Conservation (phyloP, 352 stramenopile species). For the Phytophthora crassamura region DNA sequence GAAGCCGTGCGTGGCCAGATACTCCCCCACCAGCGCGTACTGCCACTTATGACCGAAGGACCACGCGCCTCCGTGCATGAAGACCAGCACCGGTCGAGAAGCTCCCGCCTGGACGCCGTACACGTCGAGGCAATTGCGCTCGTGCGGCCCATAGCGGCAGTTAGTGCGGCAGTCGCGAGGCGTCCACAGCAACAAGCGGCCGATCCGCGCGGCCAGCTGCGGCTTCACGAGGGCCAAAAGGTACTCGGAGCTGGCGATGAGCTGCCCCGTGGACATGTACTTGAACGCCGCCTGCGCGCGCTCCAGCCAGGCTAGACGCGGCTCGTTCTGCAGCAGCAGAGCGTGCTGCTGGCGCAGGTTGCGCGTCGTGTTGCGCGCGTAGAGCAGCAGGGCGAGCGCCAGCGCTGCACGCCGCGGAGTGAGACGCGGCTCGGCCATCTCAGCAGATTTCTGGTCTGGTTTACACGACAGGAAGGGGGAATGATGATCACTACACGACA, state of each 20-base stretch:
- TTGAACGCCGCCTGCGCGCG: slow-evolving; percentile 36
- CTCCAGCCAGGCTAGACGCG: slow-evolving; percentile 20
- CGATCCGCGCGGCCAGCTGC: slow-evolving; percentile 50
- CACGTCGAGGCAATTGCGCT: slow-evolving; percentile 66
- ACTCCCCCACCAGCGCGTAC: slow-evolving; percentile 71
- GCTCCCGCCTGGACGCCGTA: slow-evolving; percentile 47
- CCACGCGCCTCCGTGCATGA: slow-evolving; percentile 92
- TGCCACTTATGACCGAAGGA: slow-evolving; percentile 85
- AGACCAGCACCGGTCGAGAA: slow-evolving; percentile 85
- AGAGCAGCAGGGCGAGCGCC: slow-evolving; percentile 24
- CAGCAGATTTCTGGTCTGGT: not conserved
- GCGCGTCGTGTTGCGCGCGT: slow-evolving; percentile 26
- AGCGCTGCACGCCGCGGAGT: slow-evolving; percentile 24
- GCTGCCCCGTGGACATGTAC: slow-evolving; percentile 57
- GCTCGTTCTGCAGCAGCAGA: slow-evolving; percentile 30
- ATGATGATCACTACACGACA: slow-evolving; percentile 2
- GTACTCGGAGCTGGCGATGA: slow-evolving; percentile 62
- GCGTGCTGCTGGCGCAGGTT: slow-evolving; percentile 32
- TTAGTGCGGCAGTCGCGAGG: slow-evolving; percentile 33
- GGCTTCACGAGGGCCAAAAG: slow-evolving; percentile 66
- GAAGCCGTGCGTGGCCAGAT: slow-evolving; percentile 62
- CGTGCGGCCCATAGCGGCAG: slow-evolving; percentile 53
- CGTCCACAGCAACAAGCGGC: slow-evolving; percentile 50
- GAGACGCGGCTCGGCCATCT: slow-evolving; percentile 15
- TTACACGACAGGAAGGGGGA: slow-evolving; percentile 14